phyloP scores from a whole-genome alignment of 805 yeast species.

The Saccharomycopsis oosterbeekiorum region DNA sequence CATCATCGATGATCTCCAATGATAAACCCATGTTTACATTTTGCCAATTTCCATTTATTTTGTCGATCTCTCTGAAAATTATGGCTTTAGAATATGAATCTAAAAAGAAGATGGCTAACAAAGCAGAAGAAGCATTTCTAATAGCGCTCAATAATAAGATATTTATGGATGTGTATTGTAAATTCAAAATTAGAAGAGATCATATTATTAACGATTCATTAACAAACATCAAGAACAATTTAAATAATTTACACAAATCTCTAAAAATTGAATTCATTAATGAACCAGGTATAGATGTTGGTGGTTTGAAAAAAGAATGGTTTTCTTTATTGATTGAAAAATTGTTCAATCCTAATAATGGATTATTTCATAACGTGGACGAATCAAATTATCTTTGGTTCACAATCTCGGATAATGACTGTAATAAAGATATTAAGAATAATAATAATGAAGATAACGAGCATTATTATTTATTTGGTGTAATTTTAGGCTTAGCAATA shows the following conservation, averaged over 20 bases:
- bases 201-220: constrained; percentile 69
- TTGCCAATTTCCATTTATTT: constrained; percentile 76
- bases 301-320: constrained; percentile 94
- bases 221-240: constrained; percentile 44
- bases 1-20: constrained; percentile 2
- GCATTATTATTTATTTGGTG: constrained; percentile 70
- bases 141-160: constrained; percentile 55
- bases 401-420: constrained; percentile 35
- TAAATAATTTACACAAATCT: constrained; percentile 58
- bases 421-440: constrained; percentile 21
- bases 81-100: constrained; percentile 77
- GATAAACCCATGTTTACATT: constrained; percentile 37
- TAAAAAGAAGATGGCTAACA: constrained; percentile 66
- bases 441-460: constrained; percentile 30
- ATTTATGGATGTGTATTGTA: constrained; percentile 58
- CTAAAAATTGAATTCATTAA: constrained; percentile 69
- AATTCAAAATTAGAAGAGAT: constrained; percentile 57
- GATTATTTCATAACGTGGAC: constrained; percentile 55
- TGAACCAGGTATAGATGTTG: constrained; percentile 94
- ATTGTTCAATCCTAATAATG: constrained; percentile 57
- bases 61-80: constrained; percentile 77
- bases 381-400: constrained; percentile 77
- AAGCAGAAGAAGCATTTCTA: constrained; percentile 84
- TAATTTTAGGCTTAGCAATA: constrained; percentile 80
- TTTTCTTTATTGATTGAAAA: constrained; percentile 63